Evolutionary conservation across 2,329 filamentous ascomycete species (phyloP).

Genomic region (Pseudogymnoascus sp.): DNA sequence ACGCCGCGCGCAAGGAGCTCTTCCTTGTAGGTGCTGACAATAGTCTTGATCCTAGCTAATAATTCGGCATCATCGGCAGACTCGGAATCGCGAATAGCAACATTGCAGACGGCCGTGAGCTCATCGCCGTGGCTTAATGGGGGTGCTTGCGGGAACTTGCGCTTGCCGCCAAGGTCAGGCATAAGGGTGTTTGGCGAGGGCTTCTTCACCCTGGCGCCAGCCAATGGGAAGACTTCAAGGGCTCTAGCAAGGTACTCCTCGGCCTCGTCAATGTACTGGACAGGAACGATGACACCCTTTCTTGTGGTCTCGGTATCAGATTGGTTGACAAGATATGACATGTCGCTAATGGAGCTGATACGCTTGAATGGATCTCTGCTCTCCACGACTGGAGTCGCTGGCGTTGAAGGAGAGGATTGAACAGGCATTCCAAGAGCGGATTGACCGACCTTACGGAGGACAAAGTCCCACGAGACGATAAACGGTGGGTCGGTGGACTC

Average conservation of each 20-base stretch:
- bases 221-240: slow-evolving; percentile 70
- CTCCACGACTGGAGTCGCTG: slow-evolving; percentile 63
- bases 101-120: slow-evolving; percentile 84
- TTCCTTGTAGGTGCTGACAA: slow-evolving; percentile 75
- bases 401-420: slow-evolving; percentile 74
- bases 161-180: slow-evolving; percentile 67
- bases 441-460: slow-evolving; percentile 86
- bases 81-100: slow-evolving; percentile 86
- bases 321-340: slow-evolving; percentile 77
- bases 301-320: slow-evolving; percentile 66
- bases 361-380: slow-evolving; percentile 64
- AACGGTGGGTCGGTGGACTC: slow-evolving; percentile 66
- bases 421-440: slow-evolving; percentile 81
- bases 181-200: slow-evolving; percentile 52
- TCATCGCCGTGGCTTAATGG: slow-evolving; percentile 62
- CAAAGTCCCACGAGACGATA: slow-evolving; percentile 89
- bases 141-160: slow-evolving; percentile 45
- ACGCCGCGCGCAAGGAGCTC: slow-evolving; percentile 77
- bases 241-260: slow-evolving; percentile 82
- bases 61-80: slow-evolving; percentile 75
- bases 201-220: slow-evolving; percentile 50
- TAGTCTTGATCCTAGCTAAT: slow-evolving; percentile 63
- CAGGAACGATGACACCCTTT: slow-evolving; percentile 91
- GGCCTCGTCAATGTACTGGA: slow-evolving; percentile 87
- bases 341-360: slow-evolving; percentile 91